Evolutionary conservation across 2,329 filamentous ascomycete species (phyloP).

Genomic region (Dryadomyces sulphureus): DNA sequence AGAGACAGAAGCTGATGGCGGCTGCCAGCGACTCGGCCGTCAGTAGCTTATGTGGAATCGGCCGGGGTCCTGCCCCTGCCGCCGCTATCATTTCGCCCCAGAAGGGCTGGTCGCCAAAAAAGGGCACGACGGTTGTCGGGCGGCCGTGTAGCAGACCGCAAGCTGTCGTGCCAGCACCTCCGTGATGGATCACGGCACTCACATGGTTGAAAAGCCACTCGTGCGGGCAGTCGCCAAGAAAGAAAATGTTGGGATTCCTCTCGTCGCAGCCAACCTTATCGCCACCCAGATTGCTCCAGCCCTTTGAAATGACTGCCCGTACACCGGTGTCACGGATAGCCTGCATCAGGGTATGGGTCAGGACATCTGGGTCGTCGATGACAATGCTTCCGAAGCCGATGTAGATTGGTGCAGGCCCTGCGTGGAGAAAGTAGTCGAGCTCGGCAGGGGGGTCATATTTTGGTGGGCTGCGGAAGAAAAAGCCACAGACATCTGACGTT

Average conservation of each 20-base stretch:
- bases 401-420: conserved; percentile 61
- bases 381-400: conserved; percentile 77
- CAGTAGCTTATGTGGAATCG: conserved; percentile 54
- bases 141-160: conserved; percentile 66
- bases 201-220: conserved; percentile 80
- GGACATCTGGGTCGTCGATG: conserved; percentile 55
- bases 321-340: conserved; percentile 46
- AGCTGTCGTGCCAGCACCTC: conserved; percentile 79
- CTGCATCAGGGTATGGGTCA: conserved; percentile 59
- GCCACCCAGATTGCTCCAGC: conserved; percentile 70
- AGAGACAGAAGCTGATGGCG: conserved; percentile 30
- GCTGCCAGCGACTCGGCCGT: conserved; percentile 51
- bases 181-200: conserved; percentile 71
- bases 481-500: conserved; percentile 1
- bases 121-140: conserved; percentile 71
- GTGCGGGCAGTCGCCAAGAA: conserved; percentile 74
- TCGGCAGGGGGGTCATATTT: conserved; percentile 52
- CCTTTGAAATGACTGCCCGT: conserved; percentile 69
- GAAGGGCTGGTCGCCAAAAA: conserved; percentile 75
- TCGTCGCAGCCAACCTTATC: conserved; percentile 32
- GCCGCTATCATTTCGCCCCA: conserved; percentile 65
- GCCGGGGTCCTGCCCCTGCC: conserved; percentile 56
- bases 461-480: conserved; percentile 39
- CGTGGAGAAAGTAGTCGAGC: conserved; percentile 48
- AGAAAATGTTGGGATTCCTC: conserved; percentile 58